phyloP scores from a whole-genome alignment of 345 rosid species.

The Excoecaria cochinchinensis region DNA sequence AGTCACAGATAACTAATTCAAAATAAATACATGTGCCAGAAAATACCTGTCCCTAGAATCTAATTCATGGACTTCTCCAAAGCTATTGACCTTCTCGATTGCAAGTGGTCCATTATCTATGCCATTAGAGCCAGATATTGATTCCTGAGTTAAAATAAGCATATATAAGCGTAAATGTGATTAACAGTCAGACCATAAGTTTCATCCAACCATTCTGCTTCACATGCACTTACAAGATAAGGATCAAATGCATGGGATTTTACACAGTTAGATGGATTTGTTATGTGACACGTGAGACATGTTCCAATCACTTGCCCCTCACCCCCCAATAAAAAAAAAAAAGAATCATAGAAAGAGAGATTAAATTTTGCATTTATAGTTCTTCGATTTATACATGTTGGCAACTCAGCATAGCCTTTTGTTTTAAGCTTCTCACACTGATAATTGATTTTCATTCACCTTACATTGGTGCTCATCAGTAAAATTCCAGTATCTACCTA shows the following conservation, averaged over 20 bases:
- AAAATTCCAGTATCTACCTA: neutral
- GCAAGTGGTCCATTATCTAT: slow-evolving; percentile 52
- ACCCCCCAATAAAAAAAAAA: neutral
- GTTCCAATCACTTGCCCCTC: neutral
- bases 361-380: neutral
- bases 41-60: slow-evolving; percentile 55
- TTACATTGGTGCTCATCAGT: neutral
- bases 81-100: slow-evolving; percentile 45
- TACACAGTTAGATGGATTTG: neutral
- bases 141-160: slow-evolving; percentile 44
- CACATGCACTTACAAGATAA: neutral
- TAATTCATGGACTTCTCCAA: slow-evolving; percentile 27
- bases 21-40: slow-evolving; percentile 9
- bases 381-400: neutral
- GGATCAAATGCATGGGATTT: neutral
- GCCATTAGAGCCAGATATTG: slow-evolving; percentile 49
- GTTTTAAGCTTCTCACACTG: neutral
- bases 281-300: neutral
- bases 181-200: neutral
- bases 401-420: neutral
- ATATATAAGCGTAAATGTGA: neutral
- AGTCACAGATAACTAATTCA: slow-evolving; percentile 18
- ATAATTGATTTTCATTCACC: neutral
- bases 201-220: neutral
- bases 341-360: neutral